Evolutionary conservation across 805 yeast species (phyloP).

Genomic region (Ogataea ramenticola): DNA sequence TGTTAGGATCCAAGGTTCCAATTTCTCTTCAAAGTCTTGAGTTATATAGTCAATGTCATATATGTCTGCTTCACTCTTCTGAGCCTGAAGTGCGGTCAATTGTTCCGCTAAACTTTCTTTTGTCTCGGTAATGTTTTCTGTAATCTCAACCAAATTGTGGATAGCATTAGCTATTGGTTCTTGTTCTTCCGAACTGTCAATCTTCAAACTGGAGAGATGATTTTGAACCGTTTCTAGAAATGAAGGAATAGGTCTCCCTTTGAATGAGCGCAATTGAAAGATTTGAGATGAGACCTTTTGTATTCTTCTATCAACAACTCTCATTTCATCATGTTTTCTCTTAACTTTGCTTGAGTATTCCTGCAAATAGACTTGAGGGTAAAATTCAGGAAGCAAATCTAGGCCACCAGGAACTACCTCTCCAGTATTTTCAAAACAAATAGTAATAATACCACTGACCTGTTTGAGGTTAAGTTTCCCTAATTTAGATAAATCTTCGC

Average conservation of each 20-base stretch:
- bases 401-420: constrained; percentile 22
- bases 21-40: constrained; percentile 9
- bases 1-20: constrained; percentile 31
- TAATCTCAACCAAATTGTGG: constrained; percentile 13
- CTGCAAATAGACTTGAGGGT: constrained; percentile 32
- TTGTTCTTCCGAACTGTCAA: constrained; percentile 3
- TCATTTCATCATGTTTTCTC: constrained; percentile 10
- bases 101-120: constrained; percentile 9
- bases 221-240: constrained; percentile 19
- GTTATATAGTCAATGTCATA: constrained; percentile 21
- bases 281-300: constrained; percentile 8
- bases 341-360: constrained; percentile 18
- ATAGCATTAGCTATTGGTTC: constrained; percentile 9
- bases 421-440: constrained; percentile 24
- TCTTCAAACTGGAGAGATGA: constrained; percentile 11
- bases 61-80: constrained; percentile 13
- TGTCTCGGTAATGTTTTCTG: constrained; percentile 7
- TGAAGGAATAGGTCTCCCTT: constrained; percentile 25
- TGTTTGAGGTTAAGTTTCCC: constrained; percentile 14
- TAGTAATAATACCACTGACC: constrained; percentile 28
- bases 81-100: constrained; percentile 8
- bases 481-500: constrained; percentile 16
- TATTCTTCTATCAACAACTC: constrained; percentile 9
- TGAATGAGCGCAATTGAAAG: constrained; percentile 19
- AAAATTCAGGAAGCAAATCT: constrained; percentile 23